Conservation (phyloP, 2,329 filamentous ascomycete genomes). For the Podosphaera fusca region DNA sequence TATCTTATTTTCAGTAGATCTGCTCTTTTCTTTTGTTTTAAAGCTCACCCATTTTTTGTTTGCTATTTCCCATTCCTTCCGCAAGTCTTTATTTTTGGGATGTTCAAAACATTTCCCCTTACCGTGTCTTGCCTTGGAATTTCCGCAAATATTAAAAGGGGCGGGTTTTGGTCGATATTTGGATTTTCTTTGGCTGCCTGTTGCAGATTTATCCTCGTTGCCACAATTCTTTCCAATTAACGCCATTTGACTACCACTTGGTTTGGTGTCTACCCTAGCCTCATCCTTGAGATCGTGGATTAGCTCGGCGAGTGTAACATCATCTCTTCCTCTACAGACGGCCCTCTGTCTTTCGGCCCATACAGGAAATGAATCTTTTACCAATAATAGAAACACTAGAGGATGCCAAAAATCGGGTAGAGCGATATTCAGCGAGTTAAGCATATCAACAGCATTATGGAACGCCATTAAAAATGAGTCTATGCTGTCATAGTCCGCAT, state of each 20-base stretch:
- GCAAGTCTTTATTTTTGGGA: neutral
- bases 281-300: neutral
- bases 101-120: conserved; percentile 1
- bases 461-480: neutral
- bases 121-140: neutral
- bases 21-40: neutral
- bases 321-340: neutral
- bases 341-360: conserved; percentile 1
- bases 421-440: neutral
- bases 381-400: neutral
- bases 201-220: neutral
- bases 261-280: neutral
- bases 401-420: neutral
- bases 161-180: neutral
- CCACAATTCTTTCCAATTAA: neutral
- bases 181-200: neutral
- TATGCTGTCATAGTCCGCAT: neutral
- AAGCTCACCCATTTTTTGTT: neutral
- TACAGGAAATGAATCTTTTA: neutral
- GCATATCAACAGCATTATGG: conserved; percentile 1
- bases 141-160: neutral
- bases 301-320: neutral
- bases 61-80: neutral
- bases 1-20: neutral
- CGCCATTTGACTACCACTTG: conserved; percentile 1